Conservation (phyloP, 2,329 filamentous ascomycete genomes). For the Apiospora marii region DNA sequence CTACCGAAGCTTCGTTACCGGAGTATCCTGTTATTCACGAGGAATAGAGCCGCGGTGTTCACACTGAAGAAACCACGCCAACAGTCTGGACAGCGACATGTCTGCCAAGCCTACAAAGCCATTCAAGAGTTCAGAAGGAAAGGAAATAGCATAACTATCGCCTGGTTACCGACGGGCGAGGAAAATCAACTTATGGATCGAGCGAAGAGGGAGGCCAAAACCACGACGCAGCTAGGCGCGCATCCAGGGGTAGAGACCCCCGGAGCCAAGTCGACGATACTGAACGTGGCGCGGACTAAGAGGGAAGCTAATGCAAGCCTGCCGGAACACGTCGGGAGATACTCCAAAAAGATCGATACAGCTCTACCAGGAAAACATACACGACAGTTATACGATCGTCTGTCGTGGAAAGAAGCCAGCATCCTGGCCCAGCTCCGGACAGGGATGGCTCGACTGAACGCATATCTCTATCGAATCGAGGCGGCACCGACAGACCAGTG, state of each 20-base stretch:
- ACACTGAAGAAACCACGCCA: slow-evolving; percentile 22
- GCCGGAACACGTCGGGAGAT: slow-evolving; percentile 15
- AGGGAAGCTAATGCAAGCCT: neutral
- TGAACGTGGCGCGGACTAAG: slow-evolving; percentile 11
- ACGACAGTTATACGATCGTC: neutral
- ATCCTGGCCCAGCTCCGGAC: too few species aligned
- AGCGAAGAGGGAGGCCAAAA: slow-evolving; percentile 23
- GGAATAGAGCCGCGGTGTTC: slow-evolving; percentile 23
- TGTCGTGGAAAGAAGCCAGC: too few species aligned
- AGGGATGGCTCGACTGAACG: too few species aligned
- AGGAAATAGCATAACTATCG: slow-evolving; percentile 20
- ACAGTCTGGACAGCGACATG: slow-evolving; percentile 22
- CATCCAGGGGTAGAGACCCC: neutral
- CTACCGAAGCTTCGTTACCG: slow-evolving; percentile 7
- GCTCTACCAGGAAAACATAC: slow-evolving; percentile 14
- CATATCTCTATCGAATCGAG: too few species aligned
- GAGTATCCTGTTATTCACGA: slow-evolving; percentile 10
- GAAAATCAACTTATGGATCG: slow-evolving; percentile 21
- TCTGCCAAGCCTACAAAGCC: slow-evolving; percentile 11
- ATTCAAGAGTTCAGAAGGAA: slow-evolving; percentile 6
- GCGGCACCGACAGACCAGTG: too few species aligned
- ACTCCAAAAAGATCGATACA: neutral
- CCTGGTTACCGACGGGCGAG: slow-evolving; percentile 4
- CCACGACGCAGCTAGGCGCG: slow-evolving; percentile 12
- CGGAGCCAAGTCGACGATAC: slow-evolving; percentile 25